phyloP scores from a whole-genome alignment of 768 basidiomycete species.

The Nidularia pulvinata region DNA sequence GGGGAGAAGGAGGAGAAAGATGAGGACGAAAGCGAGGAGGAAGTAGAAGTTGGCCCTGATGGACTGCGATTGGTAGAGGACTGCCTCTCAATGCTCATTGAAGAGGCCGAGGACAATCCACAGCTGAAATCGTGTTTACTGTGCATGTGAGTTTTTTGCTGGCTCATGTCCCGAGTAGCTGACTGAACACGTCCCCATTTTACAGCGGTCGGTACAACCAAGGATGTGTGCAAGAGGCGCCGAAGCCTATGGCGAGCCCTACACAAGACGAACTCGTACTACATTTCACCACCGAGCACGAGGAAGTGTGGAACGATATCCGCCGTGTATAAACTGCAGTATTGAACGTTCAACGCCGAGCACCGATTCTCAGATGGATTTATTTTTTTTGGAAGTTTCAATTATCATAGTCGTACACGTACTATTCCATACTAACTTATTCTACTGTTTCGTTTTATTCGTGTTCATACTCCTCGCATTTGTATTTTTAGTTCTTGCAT shows the following conservation, averaged over 20 bases:
- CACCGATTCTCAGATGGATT: no score
- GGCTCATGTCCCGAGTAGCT: not conserved
- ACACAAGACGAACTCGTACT: constrained; percentile 40
- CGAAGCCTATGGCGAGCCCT: constrained; percentile 31
- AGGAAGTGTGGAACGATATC: constrained; percentile 37
- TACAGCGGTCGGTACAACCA: constrained; percentile 31
- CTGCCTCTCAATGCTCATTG: constrained; percentile 43
- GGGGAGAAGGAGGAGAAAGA: constrained; percentile 14
- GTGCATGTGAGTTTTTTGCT: constrained; percentile 45
- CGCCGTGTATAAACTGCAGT: no score
- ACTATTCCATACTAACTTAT: no score
- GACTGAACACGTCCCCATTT: not conserved
- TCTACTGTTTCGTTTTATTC: no score
- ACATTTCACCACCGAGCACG: constrained; percentile 51
- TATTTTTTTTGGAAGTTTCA: no score
- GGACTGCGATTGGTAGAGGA: constrained; percentile 36
- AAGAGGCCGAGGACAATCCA: constrained; percentile 21
- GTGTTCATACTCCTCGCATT: no score
- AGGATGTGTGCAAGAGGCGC: constrained; percentile 17
- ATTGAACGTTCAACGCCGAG: no score
- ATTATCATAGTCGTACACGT: no score
- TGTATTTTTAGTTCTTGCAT: no score
- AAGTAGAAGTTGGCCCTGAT: constrained; percentile 35
- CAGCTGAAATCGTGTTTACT: constrained; percentile 38
- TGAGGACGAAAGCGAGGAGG: constrained; percentile 30